Base-by-base conservation (phyloP, 1,139 yeast genomes). In the Yamadazyma dendronema region DNA sequence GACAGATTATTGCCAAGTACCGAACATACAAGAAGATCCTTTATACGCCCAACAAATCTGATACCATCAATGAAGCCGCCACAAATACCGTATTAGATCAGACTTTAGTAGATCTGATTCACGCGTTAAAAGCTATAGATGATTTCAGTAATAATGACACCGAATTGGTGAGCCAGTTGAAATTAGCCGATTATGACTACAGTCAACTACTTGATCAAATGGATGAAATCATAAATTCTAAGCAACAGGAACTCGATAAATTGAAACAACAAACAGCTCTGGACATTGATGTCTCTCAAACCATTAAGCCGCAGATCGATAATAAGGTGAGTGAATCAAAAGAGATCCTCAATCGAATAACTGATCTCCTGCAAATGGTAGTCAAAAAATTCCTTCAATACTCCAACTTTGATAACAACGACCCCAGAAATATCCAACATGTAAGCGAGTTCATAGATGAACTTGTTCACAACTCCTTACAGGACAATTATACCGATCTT, bases 1-100 rank as follows among this genome's bases (percentile, higher is more conserved):
- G 44, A 24, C 43, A 49, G 29, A 50, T 60, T 3, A 45, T 65
- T 26, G 73, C 72, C 2, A 48, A 54, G 14, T 48, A 53, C 38
- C 58, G 56, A 4, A 46, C 63, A 3, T 61, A 56, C 38, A 42
- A 51, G 12, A 59, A 50, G 33, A 47, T 69, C 3, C 64, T 71
- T 0, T 69, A 56, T 39, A 48, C 48, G 28, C 59, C 67, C 3
- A 63, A 57, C 35, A 67, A 67, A 44, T 61, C 62, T 37, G 73
- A 67, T 36, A 61, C 63, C 31, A 63, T 69, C 19, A 63, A 62
- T 6, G 57, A 59, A 11, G 67, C 72, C 11, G 46, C 62, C 3
- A 65, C 74, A 49, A 22, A 50, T 60, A 11, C 47, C 45, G 28
- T 30, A 5, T 29, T 41, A 9, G 22, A 31, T 3, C 12, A 34